Evolutionary conservation across 352 stramenopile species (phyloP).

Genomic region (Pythium rishiriense): DNA sequence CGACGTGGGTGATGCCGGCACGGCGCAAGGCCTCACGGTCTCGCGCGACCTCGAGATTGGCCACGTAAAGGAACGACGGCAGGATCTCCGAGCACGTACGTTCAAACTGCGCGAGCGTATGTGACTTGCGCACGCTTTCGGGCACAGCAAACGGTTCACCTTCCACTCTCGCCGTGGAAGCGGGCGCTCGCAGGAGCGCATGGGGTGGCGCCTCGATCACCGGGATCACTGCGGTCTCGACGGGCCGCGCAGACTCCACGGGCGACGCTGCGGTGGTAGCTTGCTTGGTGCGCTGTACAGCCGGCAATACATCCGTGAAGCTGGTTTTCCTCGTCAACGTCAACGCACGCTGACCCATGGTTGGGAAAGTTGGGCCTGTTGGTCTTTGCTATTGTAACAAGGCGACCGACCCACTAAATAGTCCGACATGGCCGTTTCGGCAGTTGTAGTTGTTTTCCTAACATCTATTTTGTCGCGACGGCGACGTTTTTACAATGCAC

Average conservation of each 20-base stretch:
- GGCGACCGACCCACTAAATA: too few relatives aligned
- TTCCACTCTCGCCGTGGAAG: background rate
- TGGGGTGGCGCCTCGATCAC: constrained; percentile 14
- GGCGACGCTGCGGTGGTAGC: background rate
- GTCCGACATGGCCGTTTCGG: too few relatives aligned
- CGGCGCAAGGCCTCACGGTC: constrained; percentile 28
- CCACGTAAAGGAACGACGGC: constrained; percentile 53
- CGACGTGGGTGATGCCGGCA: constrained; percentile 53
- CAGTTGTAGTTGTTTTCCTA: too few relatives aligned
- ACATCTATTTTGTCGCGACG: background rate
- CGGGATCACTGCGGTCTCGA: constrained; percentile 8
- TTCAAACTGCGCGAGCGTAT: constrained; percentile 35
- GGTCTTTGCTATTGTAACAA: too few relatives aligned
- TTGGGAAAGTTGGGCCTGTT: too few relatives aligned
- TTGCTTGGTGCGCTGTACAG: background rate
- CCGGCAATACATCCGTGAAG: constrained; percentile 37
- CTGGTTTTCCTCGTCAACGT: constrained; percentile 10
- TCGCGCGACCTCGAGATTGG: constrained; percentile 45
- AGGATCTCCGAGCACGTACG: constrained; percentile 67
- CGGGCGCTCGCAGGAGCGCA: background rate
- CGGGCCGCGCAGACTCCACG: background rate
- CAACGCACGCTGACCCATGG: constrained; percentile 30
- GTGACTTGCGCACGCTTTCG: constrained; percentile 65
- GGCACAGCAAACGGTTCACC: constrained; percentile 35
- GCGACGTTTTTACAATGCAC: constrained; percentile 17